A percentile compares a stretch with the other conserved stretches of the same genome.
These are phyloP conservation scores for Pyrenophora seminiperda DNA, from an alignment of 2,329 filamentous ascomycete genomes.

Conservation along the genomic window DNA sequence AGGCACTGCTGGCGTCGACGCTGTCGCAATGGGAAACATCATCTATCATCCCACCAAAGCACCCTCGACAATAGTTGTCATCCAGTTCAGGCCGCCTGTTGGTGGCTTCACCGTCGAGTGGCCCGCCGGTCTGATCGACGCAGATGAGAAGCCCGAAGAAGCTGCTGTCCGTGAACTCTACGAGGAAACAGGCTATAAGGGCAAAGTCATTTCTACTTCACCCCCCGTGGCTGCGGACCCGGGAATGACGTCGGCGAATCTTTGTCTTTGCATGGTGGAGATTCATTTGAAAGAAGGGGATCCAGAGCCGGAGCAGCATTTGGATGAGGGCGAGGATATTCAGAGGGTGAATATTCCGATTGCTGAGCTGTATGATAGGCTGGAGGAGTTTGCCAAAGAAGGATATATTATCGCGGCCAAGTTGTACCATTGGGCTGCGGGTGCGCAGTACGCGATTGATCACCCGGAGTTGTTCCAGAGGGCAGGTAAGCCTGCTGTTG, in stretches of 20 bases:
- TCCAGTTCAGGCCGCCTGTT: conserved; percentile 64
- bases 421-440: conserved; percentile 38
- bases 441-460: conserved; percentile 33
- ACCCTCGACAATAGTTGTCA: conserved; percentile 42
- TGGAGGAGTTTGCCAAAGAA: conserved; percentile 31
- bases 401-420: conserved; percentile 37
- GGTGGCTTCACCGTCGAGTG: conserved; percentile 64
- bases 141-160: conserved; percentile 60
- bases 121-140: conserved; percentile 55
- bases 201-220: conserved; percentile 34
- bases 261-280: conserved; percentile 35
- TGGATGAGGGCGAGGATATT: conserved; percentile 39
- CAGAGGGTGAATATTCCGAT: conserved; percentile 34
- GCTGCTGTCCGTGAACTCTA: conserved; percentile 64
- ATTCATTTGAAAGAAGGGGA: conserved; percentile 28
- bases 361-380: conserved; percentile 26
- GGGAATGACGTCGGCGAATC: conserved; percentile 35
- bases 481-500: not conserved
- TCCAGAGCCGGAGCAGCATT: conserved; percentile 32
- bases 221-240: conserved; percentile 34
- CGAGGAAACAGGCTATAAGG: conserved; percentile 68
- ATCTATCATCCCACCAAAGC: conserved; percentile 49
- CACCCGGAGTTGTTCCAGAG: conserved; percentile 29
- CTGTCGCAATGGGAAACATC: conserved; percentile 73
- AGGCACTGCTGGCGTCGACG: conserved; percentile 61